phyloP scores from a whole-genome alignment of 441 rosid genomes.

The Gossypium gossypioides region DNA sequence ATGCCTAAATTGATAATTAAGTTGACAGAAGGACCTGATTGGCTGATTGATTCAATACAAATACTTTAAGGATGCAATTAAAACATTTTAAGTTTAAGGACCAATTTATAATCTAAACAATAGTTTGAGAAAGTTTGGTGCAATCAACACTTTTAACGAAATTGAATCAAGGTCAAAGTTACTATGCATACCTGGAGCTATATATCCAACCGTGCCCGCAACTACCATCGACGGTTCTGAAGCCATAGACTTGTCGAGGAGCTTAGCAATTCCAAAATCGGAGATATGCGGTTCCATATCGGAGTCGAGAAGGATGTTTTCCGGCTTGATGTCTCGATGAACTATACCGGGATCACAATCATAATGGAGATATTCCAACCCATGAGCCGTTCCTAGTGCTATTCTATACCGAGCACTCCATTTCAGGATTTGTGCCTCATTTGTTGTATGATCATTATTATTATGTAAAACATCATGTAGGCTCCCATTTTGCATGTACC shows the following conservation, averaged over 20 bases:
- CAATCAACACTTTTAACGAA: background rate
- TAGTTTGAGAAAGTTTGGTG: background rate
- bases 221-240: conserved; percentile 31
- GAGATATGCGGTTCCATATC: conserved; percentile 79
- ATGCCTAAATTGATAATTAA: background rate
- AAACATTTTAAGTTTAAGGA: background rate
- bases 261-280: conserved; percentile 70
- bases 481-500: conserved; percentile 70
- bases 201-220: conserved; percentile 64
- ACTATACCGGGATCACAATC: conserved; percentile 65
- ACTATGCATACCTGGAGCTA: conserved; percentile 57
- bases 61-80: background rate
- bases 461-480: conserved; percentile 52
- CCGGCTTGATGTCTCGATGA: conserved; percentile 73
- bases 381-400: conserved; percentile 64
- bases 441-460: background rate
- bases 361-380: conserved; percentile 68
- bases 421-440: conserved; percentile 27
- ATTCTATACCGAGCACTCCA: conserved; percentile 55
- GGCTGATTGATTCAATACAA: background rate
- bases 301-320: conserved; percentile 62
- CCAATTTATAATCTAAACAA: background rate
- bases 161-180: background rate
- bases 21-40: background rate
- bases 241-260: conserved; percentile 40